Evolutionary conservation across 257 asterid species (phyloP), one percentile per base, ranked within the genome.

Genomic region (Leonotis leonurus): DNA sequence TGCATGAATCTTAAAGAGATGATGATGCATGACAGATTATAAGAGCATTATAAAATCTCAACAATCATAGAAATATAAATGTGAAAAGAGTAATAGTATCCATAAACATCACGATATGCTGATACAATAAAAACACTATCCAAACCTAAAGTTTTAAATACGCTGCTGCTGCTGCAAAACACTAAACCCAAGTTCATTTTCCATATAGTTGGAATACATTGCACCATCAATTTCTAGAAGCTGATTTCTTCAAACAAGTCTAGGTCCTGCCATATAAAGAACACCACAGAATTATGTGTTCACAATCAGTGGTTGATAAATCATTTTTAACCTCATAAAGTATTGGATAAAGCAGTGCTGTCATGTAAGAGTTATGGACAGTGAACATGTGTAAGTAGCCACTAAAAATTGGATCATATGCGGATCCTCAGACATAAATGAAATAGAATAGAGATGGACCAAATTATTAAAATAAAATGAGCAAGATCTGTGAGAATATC

Each of bases 241-340:
- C 35, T 36, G 30, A 18, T 22, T 12, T 49, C 53, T 17, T 59
- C 62, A 40, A 50, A 59, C 56, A 68, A 59, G 36, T 60, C 20
- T 29, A 58, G 54, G 17, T 8, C 67, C 73, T 68, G 62, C 35
- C 25, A 67, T 30, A 14, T 21, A 56, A 30, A 46, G 11, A 45
- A 20, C 14, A 22, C 20, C 8, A 39, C 14, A 4, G 27, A 35
- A 56, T 4, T 6, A 44, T 1, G 60, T 46, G 44, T 56, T 45
- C 8, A 46, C 14, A 17, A 32, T 16, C 35, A 0, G 32, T 16
- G 25, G 25, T 1, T 32, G 53, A 30, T 45, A 18, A 63, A 16
- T 26, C 4, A 25, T 36, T 35, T 32, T 6, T 41, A 43, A 30
- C 54, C 25, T 41, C 25, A 4, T 7, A 36, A 8, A 3, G 30